phyloP scores from a whole-genome alignment of 106 monocot species.

The Agapanthus africanus region DNA sequence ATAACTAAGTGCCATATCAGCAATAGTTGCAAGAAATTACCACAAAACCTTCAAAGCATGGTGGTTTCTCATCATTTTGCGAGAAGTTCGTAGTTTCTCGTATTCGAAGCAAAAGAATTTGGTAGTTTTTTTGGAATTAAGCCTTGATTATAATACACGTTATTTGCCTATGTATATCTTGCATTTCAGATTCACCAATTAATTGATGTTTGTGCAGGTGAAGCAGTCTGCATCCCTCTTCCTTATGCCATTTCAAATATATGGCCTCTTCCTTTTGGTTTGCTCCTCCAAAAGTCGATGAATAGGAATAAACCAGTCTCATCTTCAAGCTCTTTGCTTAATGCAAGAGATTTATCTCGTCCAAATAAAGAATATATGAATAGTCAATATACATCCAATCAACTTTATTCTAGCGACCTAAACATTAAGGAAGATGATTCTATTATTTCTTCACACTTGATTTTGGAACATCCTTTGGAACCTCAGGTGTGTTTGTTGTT shows the following conservation, averaged over 20 bases:
- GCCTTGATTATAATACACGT: no score
- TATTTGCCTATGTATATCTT: no score
- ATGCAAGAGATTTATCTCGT: conserved; percentile 51
- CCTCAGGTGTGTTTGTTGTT: conserved; percentile 51
- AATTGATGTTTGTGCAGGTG: conserved; percentile 41
- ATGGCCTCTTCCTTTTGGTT: conserved; percentile 80
- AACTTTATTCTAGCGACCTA: conserved; percentile 25
- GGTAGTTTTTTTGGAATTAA: no score
- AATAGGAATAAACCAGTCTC: conserved; percentile 37
- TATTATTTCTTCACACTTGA: conserved; percentile 60
- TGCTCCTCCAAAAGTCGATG: conserved; percentile 71
- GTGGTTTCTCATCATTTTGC: no score
- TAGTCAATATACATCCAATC: conserved; percentile 20
- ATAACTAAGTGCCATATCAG: no score
- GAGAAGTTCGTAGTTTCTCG: no score
- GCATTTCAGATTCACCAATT: not conserved
- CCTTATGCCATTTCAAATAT: conserved; percentile 60
- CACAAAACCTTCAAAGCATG: no score
- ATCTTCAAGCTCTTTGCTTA: conserved; percentile 41
- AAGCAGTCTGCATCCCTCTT: conserved; percentile 63
- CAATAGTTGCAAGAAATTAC: no score
- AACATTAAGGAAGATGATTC: conserved; percentile 38
- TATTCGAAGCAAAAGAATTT: no score
- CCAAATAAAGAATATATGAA: conserved; percentile 42
- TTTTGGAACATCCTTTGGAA: conserved; percentile 79